phyloP scores from a whole-genome alignment of 192 early-diverging fungal species.

The Jimgerdemannia flammicorona region DNA sequence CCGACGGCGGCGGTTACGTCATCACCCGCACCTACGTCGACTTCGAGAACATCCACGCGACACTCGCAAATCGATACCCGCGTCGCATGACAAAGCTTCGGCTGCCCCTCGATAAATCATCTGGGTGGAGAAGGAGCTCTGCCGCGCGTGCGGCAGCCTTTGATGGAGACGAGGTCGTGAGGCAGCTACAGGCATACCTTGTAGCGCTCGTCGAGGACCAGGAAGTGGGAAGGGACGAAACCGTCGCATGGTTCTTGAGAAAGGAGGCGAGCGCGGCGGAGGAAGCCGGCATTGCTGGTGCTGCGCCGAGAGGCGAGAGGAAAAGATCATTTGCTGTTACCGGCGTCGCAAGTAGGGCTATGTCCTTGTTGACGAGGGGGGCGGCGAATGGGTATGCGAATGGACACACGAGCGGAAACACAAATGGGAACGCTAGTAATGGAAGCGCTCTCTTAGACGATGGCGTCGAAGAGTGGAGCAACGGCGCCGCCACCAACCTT shows the following conservation, averaged over 20 bases:
- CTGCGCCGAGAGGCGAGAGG: slow-evolving; percentile 8
- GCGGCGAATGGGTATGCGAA: neutral
- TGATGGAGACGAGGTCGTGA: slow-evolving; percentile 1
- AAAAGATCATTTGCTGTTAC: slow-evolving; percentile 3
- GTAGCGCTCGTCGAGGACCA: slow-evolving; percentile 16
- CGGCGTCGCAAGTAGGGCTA: neutral
- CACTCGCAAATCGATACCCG: slow-evolving; percentile 14
- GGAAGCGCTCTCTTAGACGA: neutral
- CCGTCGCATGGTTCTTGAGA: slow-evolving; percentile 21
- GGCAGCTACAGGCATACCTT: slow-evolving; percentile 25
- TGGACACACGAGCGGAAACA: neutral
- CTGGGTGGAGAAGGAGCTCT: slow-evolving; percentile 13
- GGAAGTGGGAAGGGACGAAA: slow-evolving; percentile 21
- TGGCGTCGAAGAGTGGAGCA: too few species aligned
- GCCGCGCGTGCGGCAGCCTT: neutral
- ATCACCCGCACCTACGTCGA: slow-evolving; percentile 28
- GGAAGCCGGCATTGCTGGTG: neutral
- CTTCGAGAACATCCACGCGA: slow-evolving; percentile 24
- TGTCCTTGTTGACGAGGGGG: slow-evolving; percentile 5
- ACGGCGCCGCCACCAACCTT: too few species aligned
- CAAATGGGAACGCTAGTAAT: neutral
- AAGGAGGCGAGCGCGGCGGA: slow-evolving; percentile 17
- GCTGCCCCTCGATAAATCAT: slow-evolving; percentile 24
- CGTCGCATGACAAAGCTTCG: slow-evolving; percentile 10
- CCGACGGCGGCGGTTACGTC: slow-evolving; percentile 33